Evolutionary conservation across 345 rosid species (phyloP).

Genomic region (Eucalyptus dawsonii): DNA sequence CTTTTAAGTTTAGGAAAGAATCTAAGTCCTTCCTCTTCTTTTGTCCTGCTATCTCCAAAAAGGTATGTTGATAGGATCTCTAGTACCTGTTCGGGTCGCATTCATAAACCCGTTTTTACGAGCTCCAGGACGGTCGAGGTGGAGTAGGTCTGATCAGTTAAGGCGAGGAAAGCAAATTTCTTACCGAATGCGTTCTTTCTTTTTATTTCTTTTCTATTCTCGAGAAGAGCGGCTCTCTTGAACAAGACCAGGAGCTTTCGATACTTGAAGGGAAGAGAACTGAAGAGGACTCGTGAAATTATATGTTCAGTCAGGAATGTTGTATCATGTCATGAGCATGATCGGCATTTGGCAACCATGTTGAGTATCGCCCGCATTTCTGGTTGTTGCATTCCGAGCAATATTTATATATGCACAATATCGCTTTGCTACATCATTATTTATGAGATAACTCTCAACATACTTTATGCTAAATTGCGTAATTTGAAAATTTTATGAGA

Average conservation of each 20-base stretch:
- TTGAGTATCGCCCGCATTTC: not conserved
- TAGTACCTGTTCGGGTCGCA: not conserved
- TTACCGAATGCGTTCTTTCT: not conserved
- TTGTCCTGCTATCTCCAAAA: not conserved
- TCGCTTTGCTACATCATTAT: not conserved
- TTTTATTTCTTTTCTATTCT: not conserved
- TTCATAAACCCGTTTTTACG: not conserved
- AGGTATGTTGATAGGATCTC: not conserved
- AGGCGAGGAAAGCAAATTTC: not conserved
- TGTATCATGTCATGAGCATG: not conserved
- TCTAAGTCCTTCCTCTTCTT: not conserved
- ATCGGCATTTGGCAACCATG: accelerated
- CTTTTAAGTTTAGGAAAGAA: not conserved
- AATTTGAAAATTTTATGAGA: not conserved
- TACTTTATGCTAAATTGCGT: accelerated
- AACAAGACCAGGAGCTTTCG: not conserved
- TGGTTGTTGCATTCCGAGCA: not conserved
- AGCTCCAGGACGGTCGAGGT: not conserved
- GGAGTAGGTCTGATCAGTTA: not conserved
- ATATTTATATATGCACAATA: not conserved
- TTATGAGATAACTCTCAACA: accelerated
- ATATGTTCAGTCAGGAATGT: accelerated
- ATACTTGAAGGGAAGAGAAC: not conserved
- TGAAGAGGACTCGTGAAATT: not conserved
- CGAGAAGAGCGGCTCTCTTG: not conserved